phyloP scores from a whole-genome alignment of 2,329 filamentous ascomycete species.

The Lanzia echinophila region DNA sequence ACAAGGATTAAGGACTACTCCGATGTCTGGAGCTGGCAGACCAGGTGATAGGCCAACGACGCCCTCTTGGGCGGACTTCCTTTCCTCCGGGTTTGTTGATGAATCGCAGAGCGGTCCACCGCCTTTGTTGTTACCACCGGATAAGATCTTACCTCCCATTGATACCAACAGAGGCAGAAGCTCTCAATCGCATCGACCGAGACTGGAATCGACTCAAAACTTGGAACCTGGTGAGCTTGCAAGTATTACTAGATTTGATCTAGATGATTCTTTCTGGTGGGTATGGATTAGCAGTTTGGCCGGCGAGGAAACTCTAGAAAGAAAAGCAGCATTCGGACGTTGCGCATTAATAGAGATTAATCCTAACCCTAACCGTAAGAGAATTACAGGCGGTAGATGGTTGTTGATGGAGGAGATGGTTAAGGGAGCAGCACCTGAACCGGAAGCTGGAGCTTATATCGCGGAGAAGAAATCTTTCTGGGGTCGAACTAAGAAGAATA shows the following conservation, averaged over 20 bases:
- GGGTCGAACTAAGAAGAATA: conserved; percentile 70
- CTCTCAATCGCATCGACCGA: conserved; percentile 75
- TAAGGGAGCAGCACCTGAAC: conserved; percentile 82
- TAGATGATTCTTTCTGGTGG: conserved; percentile 99
- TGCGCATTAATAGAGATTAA: conserved; percentile 94
- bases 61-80: conserved; percentile 96
- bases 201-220: conserved; percentile 58
- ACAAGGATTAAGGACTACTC: conserved; percentile 55
- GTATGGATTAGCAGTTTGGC: conserved; percentile 98
- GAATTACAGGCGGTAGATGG: conserved; percentile 77
- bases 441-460: conserved; percentile 79
- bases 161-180: conserved; percentile 65
- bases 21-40: conserved; percentile 59
- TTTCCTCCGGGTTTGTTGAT: conserved; percentile 87
- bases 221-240: conserved; percentile 91
- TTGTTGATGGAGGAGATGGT: conserved; percentile 94
- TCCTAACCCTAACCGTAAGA: too few species aligned
- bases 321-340: conserved; percentile 89
- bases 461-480: conserved; percentile 95
- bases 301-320: conserved; percentile 74
- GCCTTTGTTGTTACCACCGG: conserved; percentile 76
- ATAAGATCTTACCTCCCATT: conserved; percentile 85
- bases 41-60: conserved; percentile 74
- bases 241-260: conserved; percentile 76
- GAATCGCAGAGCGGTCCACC: conserved; percentile 55